These are phyloP conservation scores for Cytospora mali DNA, from an alignment of 2,329 filamentous ascomycete species.

Conservation along the genomic window DNA sequence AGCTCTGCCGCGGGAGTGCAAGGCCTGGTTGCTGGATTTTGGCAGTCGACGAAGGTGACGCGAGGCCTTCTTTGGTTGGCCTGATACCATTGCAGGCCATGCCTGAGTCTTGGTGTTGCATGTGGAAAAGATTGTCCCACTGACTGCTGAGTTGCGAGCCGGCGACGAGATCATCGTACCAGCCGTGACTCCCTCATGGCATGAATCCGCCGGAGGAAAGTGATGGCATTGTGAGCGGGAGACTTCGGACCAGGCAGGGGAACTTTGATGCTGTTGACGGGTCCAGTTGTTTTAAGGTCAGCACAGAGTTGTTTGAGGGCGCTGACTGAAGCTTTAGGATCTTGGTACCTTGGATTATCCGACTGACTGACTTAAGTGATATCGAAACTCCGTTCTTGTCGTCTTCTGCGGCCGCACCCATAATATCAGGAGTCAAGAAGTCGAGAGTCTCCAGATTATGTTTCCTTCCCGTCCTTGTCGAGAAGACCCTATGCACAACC, in stretches of 20 bases:
- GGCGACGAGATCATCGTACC: conserved; percentile 55
- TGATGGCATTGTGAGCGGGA: conserved; percentile 41
- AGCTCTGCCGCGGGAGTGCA: conserved; percentile 38
- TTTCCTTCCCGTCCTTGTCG: conserved; percentile 51
- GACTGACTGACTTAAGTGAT: conserved; percentile 49
- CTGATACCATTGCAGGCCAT: conserved; percentile 54
- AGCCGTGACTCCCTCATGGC: conserved; percentile 34
- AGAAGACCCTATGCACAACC: conserved; percentile 51
- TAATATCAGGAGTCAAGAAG: conserved; percentile 50
- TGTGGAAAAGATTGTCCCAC: conserved; percentile 58
- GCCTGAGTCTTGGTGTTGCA: conserved; percentile 46
- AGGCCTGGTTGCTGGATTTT: conserved; percentile 43
- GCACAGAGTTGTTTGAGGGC: background rate
- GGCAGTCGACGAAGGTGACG: conserved; percentile 32
- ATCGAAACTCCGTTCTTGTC: conserved; percentile 52
- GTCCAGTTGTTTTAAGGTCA: conserved; percentile 41
- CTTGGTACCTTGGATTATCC: conserved; percentile 5
- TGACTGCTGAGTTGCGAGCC: conserved; percentile 60
- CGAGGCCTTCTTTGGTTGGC: conserved; percentile 40
- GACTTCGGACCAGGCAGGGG: conserved; percentile 40
- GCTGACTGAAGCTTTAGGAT: too few relatives aligned
- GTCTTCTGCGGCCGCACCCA: conserved; percentile 45
- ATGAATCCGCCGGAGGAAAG: conserved; percentile 38
- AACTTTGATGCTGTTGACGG: conserved; percentile 45
- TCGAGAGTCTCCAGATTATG: conserved; percentile 57